A percentile compares a stretch with the other conserved stretches of the same genome.
Conservation (phyloP, 2,329 filamentous ascomycete species). For the Colletotrichum tanaceti region DNA sequence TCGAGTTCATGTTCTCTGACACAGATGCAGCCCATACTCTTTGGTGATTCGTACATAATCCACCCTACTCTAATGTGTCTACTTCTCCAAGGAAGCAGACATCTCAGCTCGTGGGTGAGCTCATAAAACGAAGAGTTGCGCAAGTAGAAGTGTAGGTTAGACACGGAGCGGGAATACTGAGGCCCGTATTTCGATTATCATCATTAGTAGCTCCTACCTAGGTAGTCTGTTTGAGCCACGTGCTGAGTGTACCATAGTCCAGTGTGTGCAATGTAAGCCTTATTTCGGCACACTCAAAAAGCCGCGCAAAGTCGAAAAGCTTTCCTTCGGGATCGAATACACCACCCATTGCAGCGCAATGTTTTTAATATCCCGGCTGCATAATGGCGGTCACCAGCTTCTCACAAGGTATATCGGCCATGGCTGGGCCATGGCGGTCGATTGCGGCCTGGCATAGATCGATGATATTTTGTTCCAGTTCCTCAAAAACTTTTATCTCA, state of each 20-base stretch:
- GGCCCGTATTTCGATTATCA: background rate
- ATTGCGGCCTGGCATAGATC: constrained; percentile 19
- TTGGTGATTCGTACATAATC: background rate
- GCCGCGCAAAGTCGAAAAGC: background rate
- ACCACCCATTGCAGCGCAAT: background rate
- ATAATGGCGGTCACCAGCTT: constrained; percentile 22
- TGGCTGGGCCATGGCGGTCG: constrained; percentile 7
- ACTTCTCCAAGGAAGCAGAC: background rate
- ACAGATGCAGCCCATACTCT: background rate
- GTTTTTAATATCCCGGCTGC: background rate
- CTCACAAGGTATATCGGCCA: constrained; percentile 15
- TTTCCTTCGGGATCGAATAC: too few relatives aligned
- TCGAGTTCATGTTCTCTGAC: background rate
- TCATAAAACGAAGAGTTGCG: background rate
- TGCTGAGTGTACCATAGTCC: background rate
- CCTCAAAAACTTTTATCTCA: background rate
- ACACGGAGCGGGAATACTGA: background rate
- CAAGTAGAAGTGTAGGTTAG: background rate
- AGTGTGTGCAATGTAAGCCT: background rate
- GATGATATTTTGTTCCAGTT: constrained; percentile 11
- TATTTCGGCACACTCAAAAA: too few relatives aligned
- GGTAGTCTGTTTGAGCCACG: background rate
- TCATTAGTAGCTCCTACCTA: background rate
- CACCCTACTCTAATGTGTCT: background rate
- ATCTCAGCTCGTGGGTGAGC: background rate